A percentile compares a stretch with the other conserved stretches of the same genome.
These are phyloP conservation scores for Eimeria praecox DNA, from an alignment of 169 alveolate species.

Conservation along the genomic window DNA sequence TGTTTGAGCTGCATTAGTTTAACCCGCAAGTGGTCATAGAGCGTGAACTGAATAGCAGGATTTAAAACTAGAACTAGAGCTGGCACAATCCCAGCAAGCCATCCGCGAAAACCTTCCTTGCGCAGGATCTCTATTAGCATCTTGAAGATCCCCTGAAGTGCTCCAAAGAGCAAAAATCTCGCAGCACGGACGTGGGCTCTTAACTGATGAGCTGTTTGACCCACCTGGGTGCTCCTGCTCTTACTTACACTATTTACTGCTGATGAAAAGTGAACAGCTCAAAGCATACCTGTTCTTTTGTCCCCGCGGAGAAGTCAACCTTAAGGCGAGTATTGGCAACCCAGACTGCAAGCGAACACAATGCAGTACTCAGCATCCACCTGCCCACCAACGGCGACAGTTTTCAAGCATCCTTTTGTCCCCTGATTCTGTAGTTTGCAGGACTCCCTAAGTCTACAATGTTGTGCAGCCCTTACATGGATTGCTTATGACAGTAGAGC, in stretches of 20 bases:
- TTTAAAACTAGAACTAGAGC: constrained; percentile 77
- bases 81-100: constrained; percentile 79
- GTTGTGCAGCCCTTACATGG: constrained; percentile 63
- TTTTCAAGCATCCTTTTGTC: background rate
- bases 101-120: constrained; percentile 78
- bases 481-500: constrained; percentile 79
- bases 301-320: constrained; percentile 54
- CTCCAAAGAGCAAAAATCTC: background rate
- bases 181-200: background rate
- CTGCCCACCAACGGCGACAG: too few species aligned
- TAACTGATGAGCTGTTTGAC: background rate
- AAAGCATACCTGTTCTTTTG: constrained; percentile 47
- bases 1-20: constrained; percentile 63
- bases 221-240: background rate
- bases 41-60: constrained; percentile 79
- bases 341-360: constrained; percentile 71
- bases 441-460: background rate
- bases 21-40: constrained; percentile 74
- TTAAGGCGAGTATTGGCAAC: constrained; percentile 81
- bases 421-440: background rate
- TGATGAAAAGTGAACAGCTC: background rate
- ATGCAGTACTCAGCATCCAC: too few species aligned
- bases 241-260: background rate
- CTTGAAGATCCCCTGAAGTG: constrained; percentile 66
- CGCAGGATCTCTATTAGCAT: constrained; percentile 63